Conservation (phyloP, 192 early-diverging fungal species). For the Coemansia sp. region DNA sequence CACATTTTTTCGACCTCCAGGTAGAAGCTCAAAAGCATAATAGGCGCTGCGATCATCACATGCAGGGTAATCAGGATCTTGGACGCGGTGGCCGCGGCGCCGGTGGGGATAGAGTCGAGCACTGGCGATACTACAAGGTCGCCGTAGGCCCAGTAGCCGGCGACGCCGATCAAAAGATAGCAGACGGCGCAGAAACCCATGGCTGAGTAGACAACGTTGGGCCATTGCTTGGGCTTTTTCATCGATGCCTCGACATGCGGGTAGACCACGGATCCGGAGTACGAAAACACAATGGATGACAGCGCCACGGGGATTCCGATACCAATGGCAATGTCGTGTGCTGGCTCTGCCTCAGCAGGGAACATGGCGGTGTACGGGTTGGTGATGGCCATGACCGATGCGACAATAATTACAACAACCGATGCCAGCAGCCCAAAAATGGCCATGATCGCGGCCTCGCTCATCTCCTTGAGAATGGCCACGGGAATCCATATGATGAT, state of each 20-base stretch:
- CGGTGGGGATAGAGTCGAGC: conserved; percentile 63
- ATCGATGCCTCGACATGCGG: conserved; percentile 77
- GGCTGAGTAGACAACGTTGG: conserved; percentile 57
- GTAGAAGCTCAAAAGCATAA: conserved; percentile 70
- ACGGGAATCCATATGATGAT: conserved; percentile 65
- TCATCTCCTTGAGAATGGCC: conserved; percentile 70
- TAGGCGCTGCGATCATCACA: conserved; percentile 75
- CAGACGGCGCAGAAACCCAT: conserved; percentile 61
- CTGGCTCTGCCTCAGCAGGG: conserved; percentile 17
- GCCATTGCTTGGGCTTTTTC: conserved; percentile 69
- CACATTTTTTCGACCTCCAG: conserved; percentile 64
- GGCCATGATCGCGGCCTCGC: conserved; percentile 70
- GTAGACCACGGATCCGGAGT: conserved; percentile 74
- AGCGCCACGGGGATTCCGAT: conserved; percentile 62
- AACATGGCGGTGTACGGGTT: conserved; percentile 41
- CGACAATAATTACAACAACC: conserved; percentile 64
- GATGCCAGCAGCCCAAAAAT: conserved; percentile 71
- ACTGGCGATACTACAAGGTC: conserved; percentile 62
- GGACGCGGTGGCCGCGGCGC: conserved; percentile 59
- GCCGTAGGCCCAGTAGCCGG: conserved; percentile 76
- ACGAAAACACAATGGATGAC: conserved; percentile 73
- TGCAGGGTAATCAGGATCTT: conserved; percentile 74
- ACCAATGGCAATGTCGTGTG: conserved; percentile 36
- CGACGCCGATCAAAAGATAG: conserved; percentile 67
- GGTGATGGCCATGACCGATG: conserved; percentile 55